Evolutionary conservation across 2,329 filamentous ascomycete genomes (phyloP).

Genomic region (Calonectria montana): DNA sequence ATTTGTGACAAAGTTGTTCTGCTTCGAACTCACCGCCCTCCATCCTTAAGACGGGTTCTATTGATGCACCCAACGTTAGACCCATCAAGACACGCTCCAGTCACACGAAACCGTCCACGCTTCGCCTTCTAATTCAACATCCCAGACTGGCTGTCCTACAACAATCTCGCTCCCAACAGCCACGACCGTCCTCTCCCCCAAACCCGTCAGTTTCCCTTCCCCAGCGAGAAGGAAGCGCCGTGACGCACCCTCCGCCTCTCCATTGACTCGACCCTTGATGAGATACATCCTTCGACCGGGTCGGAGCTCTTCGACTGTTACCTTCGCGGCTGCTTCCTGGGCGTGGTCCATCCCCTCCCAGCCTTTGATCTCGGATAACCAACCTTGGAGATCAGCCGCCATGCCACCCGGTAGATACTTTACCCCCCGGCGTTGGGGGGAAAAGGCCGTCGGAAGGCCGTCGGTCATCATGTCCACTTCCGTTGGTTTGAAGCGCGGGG

Average conservation of each 20-base stretch:
- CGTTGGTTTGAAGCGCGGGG: conserved; percentile 53
- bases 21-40: background rate
- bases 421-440: conserved; percentile 50
- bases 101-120: conserved; percentile 54
- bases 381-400: conserved; percentile 53
- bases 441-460: conserved; percentile 46
- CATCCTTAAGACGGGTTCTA: background rate
- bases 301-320: conserved; percentile 46
- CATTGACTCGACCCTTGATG: conserved; percentile 32
- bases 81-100: conserved; percentile 45
- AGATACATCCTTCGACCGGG: conserved; percentile 51
- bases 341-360: conserved; percentile 41
- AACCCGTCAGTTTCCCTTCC: conserved; percentile 50
- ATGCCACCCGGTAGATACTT: conserved; percentile 52
- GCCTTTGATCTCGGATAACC: conserved; percentile 54
- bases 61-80: background rate
- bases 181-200: conserved; percentile 45
- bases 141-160: conserved; percentile 53
- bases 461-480: conserved; percentile 38
- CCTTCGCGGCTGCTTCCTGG: conserved; percentile 30
- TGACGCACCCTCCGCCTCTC: background rate
- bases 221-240: conserved; percentile 51
- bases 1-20: background rate
- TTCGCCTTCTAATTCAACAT: conserved; percentile 48
- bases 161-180: conserved; percentile 45